Conservation (phyloP, 2,329 filamentous ascomycete species). For the Penicillium vulpinum region DNA sequence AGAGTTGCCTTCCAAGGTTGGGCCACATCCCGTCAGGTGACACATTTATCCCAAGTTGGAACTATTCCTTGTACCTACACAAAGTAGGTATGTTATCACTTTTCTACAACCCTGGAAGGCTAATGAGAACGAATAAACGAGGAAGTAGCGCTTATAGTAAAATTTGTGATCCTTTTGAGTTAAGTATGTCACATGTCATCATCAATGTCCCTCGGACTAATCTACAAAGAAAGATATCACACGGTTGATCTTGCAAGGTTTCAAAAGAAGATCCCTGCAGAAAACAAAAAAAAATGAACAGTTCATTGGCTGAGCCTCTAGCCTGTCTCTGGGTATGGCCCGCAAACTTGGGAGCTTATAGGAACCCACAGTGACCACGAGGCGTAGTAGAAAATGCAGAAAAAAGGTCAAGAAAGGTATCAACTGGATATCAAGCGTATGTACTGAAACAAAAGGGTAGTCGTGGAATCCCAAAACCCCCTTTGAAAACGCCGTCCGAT, state of each 20-base stretch:
- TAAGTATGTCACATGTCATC: conserved; percentile 7
- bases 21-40: conserved; percentile 9
- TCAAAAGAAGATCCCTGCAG: background rate
- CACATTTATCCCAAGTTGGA: background rate
- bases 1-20: no score
- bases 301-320: background rate
- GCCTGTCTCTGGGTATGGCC: conserved; percentile 4
- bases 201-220: conserved; percentile 17
- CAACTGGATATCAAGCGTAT: conserved; percentile 27
- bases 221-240: conserved; percentile 17
- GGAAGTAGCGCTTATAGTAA: background rate
- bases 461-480: conserved; percentile 4
- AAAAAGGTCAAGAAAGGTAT: conserved; percentile 14
- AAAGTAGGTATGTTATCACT: background rate
- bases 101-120: background rate
- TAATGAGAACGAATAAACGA: background rate
- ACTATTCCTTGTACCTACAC: no score
- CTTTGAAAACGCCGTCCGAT: conserved; percentile 38
- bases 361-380: background rate
- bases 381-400: background rate
- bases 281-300: background rate
- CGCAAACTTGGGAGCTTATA: background rate
- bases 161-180: background rate
- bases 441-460: conserved; percentile 20
- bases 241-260: background rate